phyloP scores from a whole-genome alignment of 495 filamentous ascomycete genomes.

The Penicillium arizonense region DNA sequence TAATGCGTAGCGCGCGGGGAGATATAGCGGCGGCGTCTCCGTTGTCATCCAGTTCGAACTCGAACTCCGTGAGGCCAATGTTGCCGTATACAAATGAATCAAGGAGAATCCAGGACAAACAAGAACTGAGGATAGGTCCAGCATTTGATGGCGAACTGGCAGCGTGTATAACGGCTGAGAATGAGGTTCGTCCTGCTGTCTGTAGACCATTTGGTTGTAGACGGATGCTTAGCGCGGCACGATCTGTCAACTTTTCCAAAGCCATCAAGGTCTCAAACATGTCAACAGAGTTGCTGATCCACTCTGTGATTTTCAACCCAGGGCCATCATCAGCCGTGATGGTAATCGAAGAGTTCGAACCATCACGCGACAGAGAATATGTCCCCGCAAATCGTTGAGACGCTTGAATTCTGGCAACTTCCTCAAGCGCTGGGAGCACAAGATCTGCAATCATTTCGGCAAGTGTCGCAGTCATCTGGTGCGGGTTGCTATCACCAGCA shows the following conservation, averaged over 20 bases:
- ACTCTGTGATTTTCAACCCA: constrained; percentile 37
- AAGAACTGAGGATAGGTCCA: constrained; percentile 21
- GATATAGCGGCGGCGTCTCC: constrained; percentile 27
- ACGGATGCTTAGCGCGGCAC: constrained; percentile 28
- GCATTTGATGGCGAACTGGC: constrained; percentile 1
- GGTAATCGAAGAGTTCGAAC: constrained; percentile 40
- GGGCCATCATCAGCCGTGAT: constrained; percentile 42
- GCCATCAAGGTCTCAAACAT: constrained; percentile 29
- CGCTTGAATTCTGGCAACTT: constrained; percentile 43
- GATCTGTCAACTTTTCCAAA: constrained; percentile 1
- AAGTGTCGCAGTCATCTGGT: constrained; percentile 9
- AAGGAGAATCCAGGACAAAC: constrained; percentile 24
- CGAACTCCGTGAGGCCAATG: constrained; percentile 40
- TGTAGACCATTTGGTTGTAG: constrained; percentile 46
- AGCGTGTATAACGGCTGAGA: constrained; percentile 44
- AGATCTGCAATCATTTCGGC: constrained; percentile 33
- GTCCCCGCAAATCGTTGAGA: constrained; percentile 32
- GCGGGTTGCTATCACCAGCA: constrained; percentile 30
- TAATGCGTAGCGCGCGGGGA: constrained; percentile 23
- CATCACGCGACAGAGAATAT: constrained; percentile 21
- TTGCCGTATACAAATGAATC: constrained; percentile 32
- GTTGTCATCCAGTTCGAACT: constrained; percentile 30
- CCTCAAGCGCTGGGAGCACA: constrained; percentile 45
- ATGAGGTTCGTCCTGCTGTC: constrained; percentile 30
- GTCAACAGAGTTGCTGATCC: constrained; percentile 41